These are phyloP conservation scores for Bidens hawaiensis DNA, from an alignment of 140 eudicot species.

Conservation along the genomic window DNA sequence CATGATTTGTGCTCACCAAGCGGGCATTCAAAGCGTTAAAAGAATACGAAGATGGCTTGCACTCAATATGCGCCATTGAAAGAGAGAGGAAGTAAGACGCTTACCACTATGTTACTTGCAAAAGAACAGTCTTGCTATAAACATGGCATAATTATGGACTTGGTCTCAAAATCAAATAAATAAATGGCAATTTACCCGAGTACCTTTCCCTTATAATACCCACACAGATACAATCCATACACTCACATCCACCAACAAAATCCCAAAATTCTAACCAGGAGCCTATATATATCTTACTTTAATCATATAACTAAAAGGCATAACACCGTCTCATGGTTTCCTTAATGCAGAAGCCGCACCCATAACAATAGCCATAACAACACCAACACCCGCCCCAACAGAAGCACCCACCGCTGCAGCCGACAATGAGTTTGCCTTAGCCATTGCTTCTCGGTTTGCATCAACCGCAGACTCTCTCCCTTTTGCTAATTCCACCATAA, in stretches of 20 bases:
- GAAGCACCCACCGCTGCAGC: slow-evolving; percentile 98
- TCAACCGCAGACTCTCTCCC: slow-evolving; percentile 48
- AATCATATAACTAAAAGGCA: slow-evolving; percentile 1
- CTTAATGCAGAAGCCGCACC: slow-evolving; percentile 99
- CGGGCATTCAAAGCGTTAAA: too few relatives aligned
- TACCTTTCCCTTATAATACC: neutral
- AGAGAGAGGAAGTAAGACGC: neutral
- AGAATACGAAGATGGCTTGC: too few relatives aligned
- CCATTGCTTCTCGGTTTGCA: slow-evolving; percentile 51
- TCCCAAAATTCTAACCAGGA: neutral
- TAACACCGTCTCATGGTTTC: slow-evolving; percentile 56
- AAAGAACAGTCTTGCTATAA: slow-evolving; percentile 7
- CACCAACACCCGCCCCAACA: slow-evolving; percentile 90
- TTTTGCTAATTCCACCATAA: slow-evolving; percentile 61
- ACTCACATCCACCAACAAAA: neutral
- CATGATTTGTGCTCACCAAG: too few relatives aligned
- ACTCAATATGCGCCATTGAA: too few relatives aligned
- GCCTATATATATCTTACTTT: neutral
- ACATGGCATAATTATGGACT: neutral
- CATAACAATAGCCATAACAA: slow-evolving; percentile 90
- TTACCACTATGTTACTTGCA: neutral
- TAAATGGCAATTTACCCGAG: slow-evolving; percentile 16
- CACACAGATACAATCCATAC: slow-evolving; percentile 23
- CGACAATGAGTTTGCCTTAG: slow-evolving; percentile 58
- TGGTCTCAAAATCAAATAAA: slow-evolving; percentile 20